A percentile compares a stretch with the other conserved stretches of the same genome.
phyloP scores from a whole-genome alignment of 257 asterid species.

The Linaria vulgaris region DNA sequence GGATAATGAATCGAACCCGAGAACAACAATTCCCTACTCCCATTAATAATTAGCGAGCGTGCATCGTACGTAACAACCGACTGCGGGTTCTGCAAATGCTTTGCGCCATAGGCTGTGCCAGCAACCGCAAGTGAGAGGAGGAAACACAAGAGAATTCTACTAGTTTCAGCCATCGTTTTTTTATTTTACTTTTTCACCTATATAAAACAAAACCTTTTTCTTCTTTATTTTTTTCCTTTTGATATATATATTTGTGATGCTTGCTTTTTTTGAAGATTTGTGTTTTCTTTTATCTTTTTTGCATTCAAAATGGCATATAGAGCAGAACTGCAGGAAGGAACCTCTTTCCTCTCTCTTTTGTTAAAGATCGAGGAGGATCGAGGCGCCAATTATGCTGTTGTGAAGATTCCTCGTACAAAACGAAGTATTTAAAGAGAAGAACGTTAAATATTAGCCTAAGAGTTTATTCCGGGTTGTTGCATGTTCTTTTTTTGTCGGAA shows the following conservation, averaged over 20 bases:
- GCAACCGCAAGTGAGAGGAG: constrained; percentile 28
- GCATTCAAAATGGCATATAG: neutral
- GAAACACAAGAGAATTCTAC: constrained; percentile 25
- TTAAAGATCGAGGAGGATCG: constrained; percentile 16
- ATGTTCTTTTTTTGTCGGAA: neutral
- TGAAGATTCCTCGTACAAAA: neutral
- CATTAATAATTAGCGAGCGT: constrained; percentile 67
- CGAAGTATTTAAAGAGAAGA: neutral
- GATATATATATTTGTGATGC: too few species aligned
- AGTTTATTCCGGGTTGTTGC: constrained; percentile 22
- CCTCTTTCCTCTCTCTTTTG: constrained; percentile 31
- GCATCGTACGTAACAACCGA: constrained; percentile 51
- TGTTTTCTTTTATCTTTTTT: neutral
- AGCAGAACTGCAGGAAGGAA: constrained; percentile 1
- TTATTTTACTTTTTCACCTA: neutral
- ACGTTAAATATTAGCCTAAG: constrained; percentile 4
- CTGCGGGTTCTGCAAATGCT: neutral
- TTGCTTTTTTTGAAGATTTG: too few species aligned
- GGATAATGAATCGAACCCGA: constrained; percentile 89
- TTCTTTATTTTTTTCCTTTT: neutral
- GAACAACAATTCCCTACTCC: constrained; percentile 60
- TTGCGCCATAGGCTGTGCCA: constrained; percentile 16
- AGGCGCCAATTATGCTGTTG: neutral
- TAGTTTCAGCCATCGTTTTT: constrained; percentile 16
- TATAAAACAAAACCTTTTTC: neutral